A percentile compares a stretch with the other conserved stretches of the same genome.
phyloP scores from a whole-genome alignment of 1,139 yeast species.

The Saccharomycopsis hybrid region DNA sequence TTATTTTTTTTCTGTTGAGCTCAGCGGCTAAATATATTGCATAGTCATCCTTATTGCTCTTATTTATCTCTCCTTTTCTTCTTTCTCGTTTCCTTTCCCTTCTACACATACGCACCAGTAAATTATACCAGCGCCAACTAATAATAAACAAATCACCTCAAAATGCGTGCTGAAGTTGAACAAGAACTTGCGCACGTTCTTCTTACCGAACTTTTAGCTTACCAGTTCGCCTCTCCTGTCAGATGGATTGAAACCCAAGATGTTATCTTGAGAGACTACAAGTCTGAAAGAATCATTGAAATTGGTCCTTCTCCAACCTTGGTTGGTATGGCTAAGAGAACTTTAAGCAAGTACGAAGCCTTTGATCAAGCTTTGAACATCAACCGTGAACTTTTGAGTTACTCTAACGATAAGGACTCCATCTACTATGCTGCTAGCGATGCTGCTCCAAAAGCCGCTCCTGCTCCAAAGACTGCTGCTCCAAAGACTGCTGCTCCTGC shows the following conservation, averaged over 20 bases:
- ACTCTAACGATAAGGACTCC: constrained; percentile 92
- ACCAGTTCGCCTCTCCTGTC: constrained; percentile 98
- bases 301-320: constrained; percentile 98
- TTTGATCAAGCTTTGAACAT: constrained; percentile 95
- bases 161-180: constrained; percentile 70
- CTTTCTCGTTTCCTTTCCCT: not conserved
- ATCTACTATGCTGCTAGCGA: constrained; percentile 95
- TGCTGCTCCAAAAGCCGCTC: constrained; percentile 45
- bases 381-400: constrained; percentile 94
- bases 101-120: too few relatives aligned
- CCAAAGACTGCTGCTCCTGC: constrained; percentile 35
- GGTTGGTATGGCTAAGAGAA: constrained; percentile 97
- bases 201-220: constrained; percentile 91
- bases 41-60: too few relatives aligned
- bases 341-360: constrained; percentile 92
- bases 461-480: constrained; percentile 21
- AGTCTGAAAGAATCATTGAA: constrained; percentile 95
- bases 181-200: constrained; percentile 95
- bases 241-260: constrained; percentile 99
- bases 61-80: not conserved
- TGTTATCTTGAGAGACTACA: constrained; percentile 87
- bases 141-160: not conserved
- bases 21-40: too few relatives aligned
- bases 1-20: too few relatives aligned
- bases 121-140: too few relatives aligned